phyloP scores from a whole-genome alignment of 2,329 filamentous ascomycete species.

The Colletotrichum scovillei region DNA sequence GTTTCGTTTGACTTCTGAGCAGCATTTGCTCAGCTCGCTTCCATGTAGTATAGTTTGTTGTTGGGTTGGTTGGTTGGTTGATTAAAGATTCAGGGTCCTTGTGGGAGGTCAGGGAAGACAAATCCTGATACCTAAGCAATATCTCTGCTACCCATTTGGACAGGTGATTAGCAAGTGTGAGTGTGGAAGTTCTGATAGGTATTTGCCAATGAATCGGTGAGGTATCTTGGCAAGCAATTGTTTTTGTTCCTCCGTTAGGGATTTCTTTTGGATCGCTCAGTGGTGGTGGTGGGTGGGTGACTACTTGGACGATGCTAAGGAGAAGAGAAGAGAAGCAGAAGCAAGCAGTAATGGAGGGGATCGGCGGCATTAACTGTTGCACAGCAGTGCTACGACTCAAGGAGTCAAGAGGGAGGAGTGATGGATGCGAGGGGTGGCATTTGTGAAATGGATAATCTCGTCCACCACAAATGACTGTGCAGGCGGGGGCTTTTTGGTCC shows the following conservation, averaged over 20 bases:
- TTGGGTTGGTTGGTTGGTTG: not conserved
- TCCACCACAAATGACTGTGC: not conserved
- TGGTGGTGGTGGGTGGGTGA: no score
- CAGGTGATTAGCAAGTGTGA: not conserved
- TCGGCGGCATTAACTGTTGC: conserved; percentile 15
- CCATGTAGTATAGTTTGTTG: not conserved
- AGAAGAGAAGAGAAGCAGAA: not conserved
- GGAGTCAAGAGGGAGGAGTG: not conserved
- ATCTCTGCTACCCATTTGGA: not conserved
- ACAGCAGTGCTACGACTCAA: not conserved
- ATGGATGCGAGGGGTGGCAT: not conserved
- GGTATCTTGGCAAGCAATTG: not conserved
- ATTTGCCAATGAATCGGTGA: not conserved
- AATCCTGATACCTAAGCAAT: conserved; percentile 7
- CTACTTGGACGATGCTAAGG: no score
- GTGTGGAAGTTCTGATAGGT: not conserved
- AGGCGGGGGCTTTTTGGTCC: not conserved
- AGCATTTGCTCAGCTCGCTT: no score
- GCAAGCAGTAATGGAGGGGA: not conserved
- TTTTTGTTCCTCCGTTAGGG: not conserved
- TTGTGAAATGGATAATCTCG: not conserved
- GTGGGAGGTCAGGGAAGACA: not conserved
- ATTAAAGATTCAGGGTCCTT: not conserved
- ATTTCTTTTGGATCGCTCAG: no score
- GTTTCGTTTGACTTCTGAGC: no score